Evolutionary conservation across 345 rosid genomes (phyloP).

Genomic region (Eucalyptus sideroxylon): DNA sequence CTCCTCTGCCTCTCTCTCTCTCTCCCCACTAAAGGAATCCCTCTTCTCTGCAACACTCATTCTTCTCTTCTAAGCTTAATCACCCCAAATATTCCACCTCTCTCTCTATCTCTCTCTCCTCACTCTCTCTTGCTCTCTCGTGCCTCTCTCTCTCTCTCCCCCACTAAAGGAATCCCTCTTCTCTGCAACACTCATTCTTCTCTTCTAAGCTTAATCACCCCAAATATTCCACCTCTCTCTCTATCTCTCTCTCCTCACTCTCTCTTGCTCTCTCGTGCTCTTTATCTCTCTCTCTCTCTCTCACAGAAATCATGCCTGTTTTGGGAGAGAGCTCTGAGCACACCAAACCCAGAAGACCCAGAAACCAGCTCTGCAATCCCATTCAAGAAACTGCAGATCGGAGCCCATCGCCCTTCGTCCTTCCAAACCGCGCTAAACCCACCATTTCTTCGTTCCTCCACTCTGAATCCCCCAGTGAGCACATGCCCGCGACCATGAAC

Average conservation of each 20-base stretch:
- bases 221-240: background rate
- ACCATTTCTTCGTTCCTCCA: conserved; percentile 30
- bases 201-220: background rate
- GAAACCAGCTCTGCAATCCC: conserved; percentile 16
- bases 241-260: background rate
- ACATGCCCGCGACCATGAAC: background rate
- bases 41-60: background rate
- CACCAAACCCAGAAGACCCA: conserved; percentile 36
- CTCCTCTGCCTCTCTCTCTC: background rate
- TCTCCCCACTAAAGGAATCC: background rate
- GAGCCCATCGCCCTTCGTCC: background rate
- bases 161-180: background rate
- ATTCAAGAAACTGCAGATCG: conserved; percentile 19
- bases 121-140: background rate
- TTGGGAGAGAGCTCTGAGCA: conserved; percentile 28
- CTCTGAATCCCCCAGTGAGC: background rate
- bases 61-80: background rate
- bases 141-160: background rate
- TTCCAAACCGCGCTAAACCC: conserved; percentile 2
- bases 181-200: background rate
- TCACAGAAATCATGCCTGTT: conserved; percentile 24
- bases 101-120: background rate
- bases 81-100: background rate
- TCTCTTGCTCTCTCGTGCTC: background rate
- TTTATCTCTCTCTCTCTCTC: background rate